Conservation (phyloP, 129 eudicot species). For the Artemisia tridentata region DNA sequence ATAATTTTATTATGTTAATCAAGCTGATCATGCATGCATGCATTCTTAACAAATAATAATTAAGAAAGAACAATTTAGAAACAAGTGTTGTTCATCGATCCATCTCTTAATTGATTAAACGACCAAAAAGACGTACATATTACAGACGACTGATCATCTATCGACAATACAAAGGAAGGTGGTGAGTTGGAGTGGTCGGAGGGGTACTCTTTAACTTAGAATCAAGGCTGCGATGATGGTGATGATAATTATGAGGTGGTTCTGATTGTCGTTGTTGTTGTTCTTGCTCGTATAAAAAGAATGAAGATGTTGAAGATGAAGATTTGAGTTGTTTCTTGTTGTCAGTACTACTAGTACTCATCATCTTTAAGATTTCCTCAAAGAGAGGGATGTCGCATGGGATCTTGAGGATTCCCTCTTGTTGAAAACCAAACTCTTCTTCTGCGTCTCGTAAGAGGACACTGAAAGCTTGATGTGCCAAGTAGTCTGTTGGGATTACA, state of each 20-base stretch:
- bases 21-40: background rate
- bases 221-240: background rate
- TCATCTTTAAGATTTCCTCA: conserved; percentile 53
- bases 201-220: conserved; percentile 29
- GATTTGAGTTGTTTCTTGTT: conserved; percentile 28
- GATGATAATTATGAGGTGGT: conserved; percentile 14
- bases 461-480: conserved; percentile 73
- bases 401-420: conserved; percentile 79
- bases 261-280: background rate
- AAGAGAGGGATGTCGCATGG: conserved; percentile 76
- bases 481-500: conserved; percentile 78
- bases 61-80: conserved; percentile 5
- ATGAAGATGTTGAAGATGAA: conserved; percentile 38
- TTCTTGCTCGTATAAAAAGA: conserved; percentile 28
- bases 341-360: conserved; percentile 15
- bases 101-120: conserved; percentile 8
- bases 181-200: conserved; percentile 31
- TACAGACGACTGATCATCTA: background rate
- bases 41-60: conserved; percentile 9
- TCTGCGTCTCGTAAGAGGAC: conserved; percentile 73
- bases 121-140: conserved; percentile 8
- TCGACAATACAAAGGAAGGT: conserved; percentile 41
- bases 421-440: conserved; percentile 96
- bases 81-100: background rate
- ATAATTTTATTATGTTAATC: background rate